phyloP scores from a whole-genome alignment of 2,329 filamentous ascomycete genomes.

The Thelonectria discophora region DNA sequence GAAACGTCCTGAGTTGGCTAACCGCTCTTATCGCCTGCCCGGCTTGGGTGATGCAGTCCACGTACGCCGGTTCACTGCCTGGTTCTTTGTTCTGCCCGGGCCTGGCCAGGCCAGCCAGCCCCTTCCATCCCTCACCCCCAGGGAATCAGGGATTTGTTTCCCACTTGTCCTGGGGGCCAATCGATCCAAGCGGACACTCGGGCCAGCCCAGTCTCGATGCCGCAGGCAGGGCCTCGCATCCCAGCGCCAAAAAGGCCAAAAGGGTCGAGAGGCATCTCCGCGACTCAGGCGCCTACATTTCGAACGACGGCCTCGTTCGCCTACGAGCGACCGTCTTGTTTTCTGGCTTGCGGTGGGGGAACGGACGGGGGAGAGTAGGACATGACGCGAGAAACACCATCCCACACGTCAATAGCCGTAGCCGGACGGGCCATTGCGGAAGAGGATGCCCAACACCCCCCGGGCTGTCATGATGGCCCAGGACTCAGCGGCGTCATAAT shows the following conservation, averaged over 20 bases:
- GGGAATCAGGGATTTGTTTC: conserved; percentile 4
- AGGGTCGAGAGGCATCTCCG: not conserved
- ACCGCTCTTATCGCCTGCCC: not conserved
- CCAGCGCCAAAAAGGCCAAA: conserved; percentile 8
- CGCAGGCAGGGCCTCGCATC: conserved; percentile 19
- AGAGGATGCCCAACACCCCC: conserved; percentile 15
- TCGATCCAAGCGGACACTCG: conserved; percentile 23
- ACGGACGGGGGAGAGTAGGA: conserved; percentile 1
- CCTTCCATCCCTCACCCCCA: not conserved
- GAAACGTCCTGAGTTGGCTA: too few species aligned
- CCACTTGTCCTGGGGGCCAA: conserved; percentile 27
- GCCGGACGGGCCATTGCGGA: conserved; percentile 22
- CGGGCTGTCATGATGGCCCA: conserved; percentile 18
- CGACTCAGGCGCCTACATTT: conserved; percentile 35
- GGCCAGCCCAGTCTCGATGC: conserved; percentile 38
- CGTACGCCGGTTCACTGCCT: conserved; percentile 21
- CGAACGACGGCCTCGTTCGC: conserved; percentile 23
- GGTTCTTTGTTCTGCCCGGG: conserved; percentile 1
- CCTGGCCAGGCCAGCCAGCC: conserved; percentile 11
- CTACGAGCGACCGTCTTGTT: conserved; percentile 18
- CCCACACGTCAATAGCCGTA: conserved; percentile 35
- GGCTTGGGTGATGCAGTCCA: conserved; percentile 17
- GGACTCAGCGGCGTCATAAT: conserved; percentile 5
- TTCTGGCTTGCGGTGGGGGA: not conserved
- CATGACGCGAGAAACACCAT: conserved; percentile 39